These are phyloP conservation scores for Zelonia costaricensis DNA, from an alignment of 208 protist genomes.

Conservation along the genomic window DNA sequence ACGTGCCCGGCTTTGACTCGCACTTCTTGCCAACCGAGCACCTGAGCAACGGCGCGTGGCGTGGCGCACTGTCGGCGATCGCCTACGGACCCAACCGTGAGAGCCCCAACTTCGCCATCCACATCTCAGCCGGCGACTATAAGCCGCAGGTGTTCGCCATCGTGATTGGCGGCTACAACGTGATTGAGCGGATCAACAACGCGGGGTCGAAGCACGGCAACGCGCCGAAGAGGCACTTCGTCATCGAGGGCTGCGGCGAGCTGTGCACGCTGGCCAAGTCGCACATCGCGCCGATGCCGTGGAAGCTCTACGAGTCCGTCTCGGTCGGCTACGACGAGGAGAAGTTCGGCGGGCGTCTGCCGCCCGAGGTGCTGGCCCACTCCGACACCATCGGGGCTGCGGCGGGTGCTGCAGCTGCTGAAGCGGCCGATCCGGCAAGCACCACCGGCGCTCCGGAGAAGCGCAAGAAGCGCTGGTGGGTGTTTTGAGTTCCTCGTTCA, in stretches of 20 bases:
- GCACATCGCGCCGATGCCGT: constrained; percentile 83
- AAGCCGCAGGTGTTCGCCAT: constrained; percentile 83
- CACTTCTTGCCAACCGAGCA: constrained; percentile 80
- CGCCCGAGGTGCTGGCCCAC: constrained; percentile 32
- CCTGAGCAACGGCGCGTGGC: constrained; percentile 71
- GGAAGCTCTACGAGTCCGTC: constrained; percentile 78
- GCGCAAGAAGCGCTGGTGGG: too few species aligned
- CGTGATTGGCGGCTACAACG: constrained; percentile 87
- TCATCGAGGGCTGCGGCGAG: constrained; percentile 82
- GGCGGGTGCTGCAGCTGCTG: neutral
- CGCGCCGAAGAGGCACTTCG: constrained; percentile 70
- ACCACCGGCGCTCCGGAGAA: constrained; percentile 5
- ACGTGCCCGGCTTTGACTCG: constrained; percentile 73
- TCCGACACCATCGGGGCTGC: constrained; percentile 33
- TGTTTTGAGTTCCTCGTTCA: too few species aligned
- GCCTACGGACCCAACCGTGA: constrained; percentile 74
- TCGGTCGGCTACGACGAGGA: constrained; percentile 83
- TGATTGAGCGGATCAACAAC: constrained; percentile 85
- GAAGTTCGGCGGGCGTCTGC: constrained; percentile 59
- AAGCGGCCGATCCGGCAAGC: neutral
- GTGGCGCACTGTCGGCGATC: constrained; percentile 80
- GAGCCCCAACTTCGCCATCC: constrained; percentile 88
- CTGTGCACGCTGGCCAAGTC: constrained; percentile 88
- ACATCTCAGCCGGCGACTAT: constrained; percentile 83
- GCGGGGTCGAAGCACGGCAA: constrained; percentile 83